These are phyloP conservation scores for Pugionium cornutum DNA, from an alignment of 345 rosid genomes.

Conservation along the genomic window DNA sequence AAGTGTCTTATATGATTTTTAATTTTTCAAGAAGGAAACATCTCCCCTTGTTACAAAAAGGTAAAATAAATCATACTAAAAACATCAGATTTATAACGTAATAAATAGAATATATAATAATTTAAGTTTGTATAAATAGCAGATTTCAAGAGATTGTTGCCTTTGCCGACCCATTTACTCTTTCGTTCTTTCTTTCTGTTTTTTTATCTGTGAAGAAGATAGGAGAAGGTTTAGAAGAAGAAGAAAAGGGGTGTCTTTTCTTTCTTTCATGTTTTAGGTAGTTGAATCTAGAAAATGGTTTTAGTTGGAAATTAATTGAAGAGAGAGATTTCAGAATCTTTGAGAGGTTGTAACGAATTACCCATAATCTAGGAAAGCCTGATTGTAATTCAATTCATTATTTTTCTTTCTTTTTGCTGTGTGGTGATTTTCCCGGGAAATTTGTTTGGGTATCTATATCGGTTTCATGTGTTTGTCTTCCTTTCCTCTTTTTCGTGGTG, in stretches of 20 bases:
- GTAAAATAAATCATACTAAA: background rate
- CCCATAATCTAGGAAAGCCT: conserved; percentile 50
- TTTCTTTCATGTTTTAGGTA: conserved; percentile 27
- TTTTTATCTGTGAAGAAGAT: conserved; percentile 21
- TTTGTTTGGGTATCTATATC: background rate
- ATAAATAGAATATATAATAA: background rate
- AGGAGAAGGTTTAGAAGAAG: background rate
- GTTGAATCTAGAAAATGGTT: conserved; percentile 39
- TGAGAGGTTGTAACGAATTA: conserved; percentile 53
- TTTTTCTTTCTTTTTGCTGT: conserved; percentile 22
- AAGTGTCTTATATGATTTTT: conserved; percentile 17
- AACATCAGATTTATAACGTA: background rate
- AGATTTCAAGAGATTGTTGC: conserved; percentile 23
- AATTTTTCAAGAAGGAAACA: conserved; percentile 21
- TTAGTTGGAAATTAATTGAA: conserved; percentile 38
- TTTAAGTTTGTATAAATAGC: conserved; percentile 7
- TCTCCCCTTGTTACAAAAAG: conserved; percentile 34
- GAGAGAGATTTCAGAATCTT: conserved; percentile 29
- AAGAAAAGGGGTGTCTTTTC: conserved; percentile 10
- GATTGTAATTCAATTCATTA: conserved; percentile 3
- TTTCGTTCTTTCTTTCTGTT: background rate
- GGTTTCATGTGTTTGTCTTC: background rate
- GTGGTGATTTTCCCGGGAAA: conserved; percentile 37
- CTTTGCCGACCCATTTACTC: conserved; percentile 27
- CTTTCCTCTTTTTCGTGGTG: background rate